A percentile compares a stretch with the other conserved stretches of the same genome.
Evolutionary conservation across 2,329 filamentous ascomycete species (phyloP).

Genomic region (Penicillium sp.): DNA sequence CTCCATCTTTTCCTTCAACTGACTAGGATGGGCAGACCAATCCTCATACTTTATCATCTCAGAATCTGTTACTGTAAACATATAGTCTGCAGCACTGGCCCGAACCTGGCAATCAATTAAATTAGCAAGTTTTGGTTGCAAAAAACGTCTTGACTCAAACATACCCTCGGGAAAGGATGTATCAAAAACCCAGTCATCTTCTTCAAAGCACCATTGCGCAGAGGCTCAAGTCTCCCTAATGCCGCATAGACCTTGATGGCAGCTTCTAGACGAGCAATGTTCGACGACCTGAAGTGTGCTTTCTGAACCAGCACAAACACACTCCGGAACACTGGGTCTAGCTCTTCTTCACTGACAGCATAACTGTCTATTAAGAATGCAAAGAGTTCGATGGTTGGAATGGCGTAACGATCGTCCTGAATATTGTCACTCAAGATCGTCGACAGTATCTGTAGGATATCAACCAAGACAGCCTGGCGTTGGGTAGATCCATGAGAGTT

Average conservation of each 20-base stretch:
- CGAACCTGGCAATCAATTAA: constrained; percentile 30
- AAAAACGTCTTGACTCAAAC: constrained; percentile 23
- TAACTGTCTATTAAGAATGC: constrained; percentile 68
- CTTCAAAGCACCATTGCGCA: constrained; percentile 55
- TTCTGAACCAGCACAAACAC: constrained; percentile 70
- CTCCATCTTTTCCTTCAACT: constrained; percentile 34
- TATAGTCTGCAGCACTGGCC: constrained; percentile 31
- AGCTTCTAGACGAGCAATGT: constrained; percentile 73
- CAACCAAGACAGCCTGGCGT: constrained; percentile 39
- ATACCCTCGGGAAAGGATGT: constrained; percentile 76
- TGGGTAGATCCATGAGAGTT: constrained; percentile 19
- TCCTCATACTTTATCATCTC: constrained; percentile 31
- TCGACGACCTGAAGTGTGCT: constrained; percentile 75
- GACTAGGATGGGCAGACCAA: constrained; percentile 33
- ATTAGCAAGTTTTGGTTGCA: not conserved
- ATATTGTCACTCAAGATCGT: constrained; percentile 52
- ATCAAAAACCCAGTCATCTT: constrained; percentile 68
- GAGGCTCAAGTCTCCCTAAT: constrained; percentile 52
- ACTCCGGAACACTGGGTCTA: constrained; percentile 49
- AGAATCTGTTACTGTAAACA: constrained; percentile 33
- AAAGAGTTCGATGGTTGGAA: constrained; percentile 70
- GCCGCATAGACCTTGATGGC: constrained; percentile 74
- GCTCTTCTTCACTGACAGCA: constrained; percentile 37
- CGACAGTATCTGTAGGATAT: constrained; percentile 50
- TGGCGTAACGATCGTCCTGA: constrained; percentile 62